These are phyloP conservation scores for Apostasia ramifera DNA, from an alignment of 106 monocot species.

Conservation along the genomic window DNA sequence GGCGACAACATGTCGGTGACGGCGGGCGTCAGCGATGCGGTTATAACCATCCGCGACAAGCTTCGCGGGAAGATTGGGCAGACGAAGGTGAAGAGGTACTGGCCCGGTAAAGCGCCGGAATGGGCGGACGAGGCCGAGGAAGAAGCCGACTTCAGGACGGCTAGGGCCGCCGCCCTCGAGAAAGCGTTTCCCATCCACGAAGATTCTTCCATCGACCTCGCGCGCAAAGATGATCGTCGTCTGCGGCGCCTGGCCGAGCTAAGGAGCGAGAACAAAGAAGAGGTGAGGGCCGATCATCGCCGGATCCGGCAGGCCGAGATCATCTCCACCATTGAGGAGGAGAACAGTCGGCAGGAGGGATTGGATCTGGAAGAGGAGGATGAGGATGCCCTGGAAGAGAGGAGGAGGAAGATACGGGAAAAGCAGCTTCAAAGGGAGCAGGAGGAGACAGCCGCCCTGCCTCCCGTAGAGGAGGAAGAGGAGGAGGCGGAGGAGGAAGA, in stretches of 20 bases:
- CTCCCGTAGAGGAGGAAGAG: slow-evolving; percentile 44
- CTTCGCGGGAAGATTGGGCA: slow-evolving; percentile 91
- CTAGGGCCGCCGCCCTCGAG: slow-evolving; percentile 36
- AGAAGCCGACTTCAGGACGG: slow-evolving; percentile 30
- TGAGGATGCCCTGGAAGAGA: slow-evolving; percentile 62
- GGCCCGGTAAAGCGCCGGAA: slow-evolving; percentile 97
- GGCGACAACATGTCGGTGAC: slow-evolving; percentile 70
- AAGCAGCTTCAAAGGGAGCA: slow-evolving; percentile 47
- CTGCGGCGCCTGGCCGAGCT: slow-evolving; percentile 74
- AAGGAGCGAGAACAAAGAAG: slow-evolving; percentile 60
- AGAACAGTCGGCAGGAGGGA: slow-evolving; percentile 25
- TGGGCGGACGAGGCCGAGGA: slow-evolving; percentile 80
- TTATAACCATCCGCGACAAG: slow-evolving; percentile 88
- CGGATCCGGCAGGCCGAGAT: slow-evolving; percentile 92
- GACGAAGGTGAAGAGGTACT: slow-evolving; percentile 96
- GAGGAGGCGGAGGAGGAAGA: slow-evolving; percentile 66
- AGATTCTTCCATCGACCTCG: slow-evolving; percentile 8
- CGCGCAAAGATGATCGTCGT: slow-evolving; percentile 51
- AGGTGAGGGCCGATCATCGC: slow-evolving; percentile 67
- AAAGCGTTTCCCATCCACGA: slow-evolving; percentile 59
- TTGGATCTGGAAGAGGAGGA: slow-evolving; percentile 59
- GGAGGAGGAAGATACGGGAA: slow-evolving; percentile 49
- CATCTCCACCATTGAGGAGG: slow-evolving; percentile 67
- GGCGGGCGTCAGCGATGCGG: slow-evolving; percentile 91
- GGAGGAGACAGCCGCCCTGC: slow-evolving; percentile 39